Base-by-base conservation (phyloP, 257 asterid genomes). In the Gynochthodes officinalis region DNA sequence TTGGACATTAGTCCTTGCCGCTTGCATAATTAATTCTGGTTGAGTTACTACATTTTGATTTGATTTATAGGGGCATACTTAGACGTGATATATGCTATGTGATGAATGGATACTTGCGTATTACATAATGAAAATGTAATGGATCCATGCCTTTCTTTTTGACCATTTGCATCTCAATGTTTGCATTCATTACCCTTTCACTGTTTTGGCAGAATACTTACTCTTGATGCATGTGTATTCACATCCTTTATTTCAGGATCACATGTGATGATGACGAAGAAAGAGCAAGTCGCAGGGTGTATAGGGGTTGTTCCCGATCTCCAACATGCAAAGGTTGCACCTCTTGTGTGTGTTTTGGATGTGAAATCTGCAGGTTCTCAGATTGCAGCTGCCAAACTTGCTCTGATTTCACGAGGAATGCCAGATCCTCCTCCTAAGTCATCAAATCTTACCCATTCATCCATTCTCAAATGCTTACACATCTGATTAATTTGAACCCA, bases 381-480 rank as follows among this genome's bases (percentile, higher is more conserved):
- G 89, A 83, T 58, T 85, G 87, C 83, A 33, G 64, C 79, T 85
- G 87, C 86, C 89, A 85, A 80, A 83, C 83, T 54, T 85, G 89
- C 81, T 60, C 77, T 5, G 89, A 85, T 71, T 85, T 85, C 83
- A 85, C 87, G 18, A 72, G 57, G 53, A 85, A 85, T 74, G 83
- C 77, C 33, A 78, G 75, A 62, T 69, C 82, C 67, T 37, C 33
- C 23, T 59, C 67, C 66, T 82, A 49, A 73, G 33, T 43, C 57
- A 37, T 37, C 73, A 14, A n/a, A 40, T 37, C 21, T 46, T n/a
- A 27, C 39, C 39, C 32, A 67, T 16, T 55, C 69, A n/a, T 58
- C 42, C 67, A n/a, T 44, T 58, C 48, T 55, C 65, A 66, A 32
- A 67, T 44, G 62, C 50, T 57, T 65, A 74, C 30, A 7, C 28